These are phyloP conservation scores for Schizophyllum commune DNA, from an alignment of 1,284 basidiomycete genomes.

Conservation along the genomic window DNA sequence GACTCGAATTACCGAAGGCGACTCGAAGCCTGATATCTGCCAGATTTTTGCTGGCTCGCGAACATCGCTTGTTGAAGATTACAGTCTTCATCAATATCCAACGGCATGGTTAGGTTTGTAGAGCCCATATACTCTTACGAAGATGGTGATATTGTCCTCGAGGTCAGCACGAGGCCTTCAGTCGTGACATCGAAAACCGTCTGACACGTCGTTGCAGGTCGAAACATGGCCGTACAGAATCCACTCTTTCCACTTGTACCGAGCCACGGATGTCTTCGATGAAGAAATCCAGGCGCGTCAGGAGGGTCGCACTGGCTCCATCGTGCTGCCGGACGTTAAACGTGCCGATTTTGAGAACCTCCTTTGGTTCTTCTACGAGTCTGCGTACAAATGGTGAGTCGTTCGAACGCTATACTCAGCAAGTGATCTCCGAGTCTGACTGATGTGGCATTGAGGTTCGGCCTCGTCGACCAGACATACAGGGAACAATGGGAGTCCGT, in stretches of 20 bases:
- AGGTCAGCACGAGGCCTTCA: too few species aligned
- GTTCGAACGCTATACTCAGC: not conserved
- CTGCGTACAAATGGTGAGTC: not conserved
- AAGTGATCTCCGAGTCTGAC: not conserved
- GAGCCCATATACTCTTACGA: too few species aligned
- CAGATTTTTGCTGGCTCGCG: too few species aligned
- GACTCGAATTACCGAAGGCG: too few species aligned
- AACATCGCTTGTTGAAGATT: too few species aligned
- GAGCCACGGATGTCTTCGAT: not conserved
- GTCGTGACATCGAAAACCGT: too few species aligned
- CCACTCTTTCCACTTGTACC: not conserved
- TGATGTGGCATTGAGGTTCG: not conserved
- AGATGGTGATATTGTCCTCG: too few species aligned
- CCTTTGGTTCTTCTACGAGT: not conserved
- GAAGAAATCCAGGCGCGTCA: not conserved
- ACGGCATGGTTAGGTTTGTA: too few species aligned
- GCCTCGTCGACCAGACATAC: not conserved
- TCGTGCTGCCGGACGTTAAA: not conserved
- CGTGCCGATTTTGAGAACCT: not conserved
- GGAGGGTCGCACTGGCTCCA: not conserved
- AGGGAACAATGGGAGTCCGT: not conserved
- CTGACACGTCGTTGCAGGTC: not conserved
- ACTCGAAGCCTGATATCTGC: too few species aligned
- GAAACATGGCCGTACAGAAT: not conserved
- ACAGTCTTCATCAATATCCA: too few species aligned